Percentiles rank a stretch among this genome's conserved stretches.
Conservation (phyloP, 73 alveolate species). For the Tetrahymena borealis region DNA sequence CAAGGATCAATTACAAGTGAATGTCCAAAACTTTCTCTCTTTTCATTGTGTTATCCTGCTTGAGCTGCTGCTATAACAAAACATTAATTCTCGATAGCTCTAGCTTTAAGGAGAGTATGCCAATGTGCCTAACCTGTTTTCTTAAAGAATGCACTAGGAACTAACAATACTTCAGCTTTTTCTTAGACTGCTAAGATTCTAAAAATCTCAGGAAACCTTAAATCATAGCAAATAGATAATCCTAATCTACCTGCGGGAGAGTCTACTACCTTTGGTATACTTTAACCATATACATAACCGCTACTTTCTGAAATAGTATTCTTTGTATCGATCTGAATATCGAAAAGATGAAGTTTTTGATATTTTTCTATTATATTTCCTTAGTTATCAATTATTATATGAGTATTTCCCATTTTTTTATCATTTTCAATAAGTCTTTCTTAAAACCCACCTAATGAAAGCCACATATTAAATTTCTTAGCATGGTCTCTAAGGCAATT, state of each 20-base stretch:
- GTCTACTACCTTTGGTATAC: slow-evolving; percentile 43
- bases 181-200: slow-evolving; percentile 45
- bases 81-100: slow-evolving; percentile 83
- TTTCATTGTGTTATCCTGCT: slow-evolving; percentile 52
- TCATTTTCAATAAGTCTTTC: slow-evolving; percentile 30
- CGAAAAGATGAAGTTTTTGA: slow-evolving; percentile 72
- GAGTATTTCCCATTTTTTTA: slow-evolving; percentile 54
- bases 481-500: slow-evolving; percentile 57
- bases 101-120: slow-evolving; percentile 70
- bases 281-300: slow-evolving; percentile 45
- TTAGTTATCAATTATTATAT: slow-evolving; percentile 56
- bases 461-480: slow-evolving; percentile 52
- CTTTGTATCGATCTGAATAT: slow-evolving; percentile 51
- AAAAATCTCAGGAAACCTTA: slow-evolving; percentile 81
- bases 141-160: slow-evolving; percentile 72
- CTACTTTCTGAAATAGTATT: slow-evolving; percentile 51
- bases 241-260: slow-evolving; percentile 80
- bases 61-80: slow-evolving; percentile 71
- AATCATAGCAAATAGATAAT: slow-evolving; percentile 67
- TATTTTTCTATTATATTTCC: slow-evolving; percentile 62
- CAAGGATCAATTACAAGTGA: slow-evolving; percentile 56
- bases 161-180: slow-evolving; percentile 70
- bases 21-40: slow-evolving; percentile 55
- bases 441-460: slow-evolving; percentile 75
- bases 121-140: slow-evolving; percentile 87